phyloP scores from a whole-genome alignment of 176 grass and related monocot genomes.

The Musa troglodytarum region DNA sequence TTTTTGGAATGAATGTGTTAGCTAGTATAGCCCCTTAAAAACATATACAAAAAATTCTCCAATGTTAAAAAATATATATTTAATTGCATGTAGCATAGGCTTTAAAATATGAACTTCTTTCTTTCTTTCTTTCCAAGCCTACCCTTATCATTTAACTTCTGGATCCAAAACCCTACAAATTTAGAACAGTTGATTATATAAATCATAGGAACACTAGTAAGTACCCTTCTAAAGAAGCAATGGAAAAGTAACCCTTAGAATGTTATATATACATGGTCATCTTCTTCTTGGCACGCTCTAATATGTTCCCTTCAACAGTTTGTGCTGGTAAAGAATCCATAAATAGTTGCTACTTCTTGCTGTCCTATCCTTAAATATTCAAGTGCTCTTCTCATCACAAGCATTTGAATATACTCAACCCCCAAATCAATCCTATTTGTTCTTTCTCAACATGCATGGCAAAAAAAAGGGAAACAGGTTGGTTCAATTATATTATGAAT shows the following conservation, averaged over 20 bases:
- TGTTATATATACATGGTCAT: slow-evolving; percentile 34
- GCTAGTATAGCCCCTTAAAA: too few species aligned
- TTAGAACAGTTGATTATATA: background rate
- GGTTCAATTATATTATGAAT: too few species aligned
- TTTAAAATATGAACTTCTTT: slow-evolving; percentile 41
- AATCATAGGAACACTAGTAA: slow-evolving; percentile 2
- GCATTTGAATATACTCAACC: too few species aligned
- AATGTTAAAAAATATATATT: too few species aligned
- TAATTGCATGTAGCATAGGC: background rate
- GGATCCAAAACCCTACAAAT: slow-evolving; percentile 89
- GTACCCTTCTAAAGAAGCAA: slow-evolving; percentile 2
- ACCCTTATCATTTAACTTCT: slow-evolving; percentile 96
- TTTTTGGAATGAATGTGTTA: too few species aligned
- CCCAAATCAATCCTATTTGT: too few species aligned
- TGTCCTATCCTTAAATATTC: slow-evolving; percentile 58
- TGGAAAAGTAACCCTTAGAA: background rate
- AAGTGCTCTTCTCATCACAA: too few species aligned
- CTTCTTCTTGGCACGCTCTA: slow-evolving; percentile 96
- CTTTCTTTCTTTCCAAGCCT: slow-evolving; percentile 98
- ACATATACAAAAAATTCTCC: too few species aligned
- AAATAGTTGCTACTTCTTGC: slow-evolving; percentile 95
- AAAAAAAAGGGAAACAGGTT: too few species aligned
- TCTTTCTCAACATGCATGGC: too few species aligned
- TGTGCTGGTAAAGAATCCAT: slow-evolving; percentile 91
- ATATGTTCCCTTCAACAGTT: slow-evolving; percentile 99